Conservation (phyloP, 2,329 filamentous ascomycete species). For the Epichloe gansuensis region DNA sequence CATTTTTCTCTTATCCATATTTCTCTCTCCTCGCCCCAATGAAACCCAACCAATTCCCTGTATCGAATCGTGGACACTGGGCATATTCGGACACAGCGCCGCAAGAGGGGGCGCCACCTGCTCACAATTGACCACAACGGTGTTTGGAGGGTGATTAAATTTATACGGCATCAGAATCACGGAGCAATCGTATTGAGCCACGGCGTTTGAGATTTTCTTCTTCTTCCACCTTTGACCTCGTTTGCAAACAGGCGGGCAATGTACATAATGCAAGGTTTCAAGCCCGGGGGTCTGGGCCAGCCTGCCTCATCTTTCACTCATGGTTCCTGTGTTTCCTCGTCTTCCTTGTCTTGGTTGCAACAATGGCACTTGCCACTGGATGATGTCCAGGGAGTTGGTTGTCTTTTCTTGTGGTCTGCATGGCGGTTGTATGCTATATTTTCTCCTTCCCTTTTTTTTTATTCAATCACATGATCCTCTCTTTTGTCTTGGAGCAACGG, state of each 20-base stretch:
- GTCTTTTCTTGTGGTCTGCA: not conserved
- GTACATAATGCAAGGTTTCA: not conserved
- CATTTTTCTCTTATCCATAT: not conserved
- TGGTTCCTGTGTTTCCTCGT: not conserved
- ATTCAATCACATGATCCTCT: not conserved
- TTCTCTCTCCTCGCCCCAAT: not conserved
- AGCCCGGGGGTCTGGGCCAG: not conserved
- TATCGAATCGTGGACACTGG: not conserved
- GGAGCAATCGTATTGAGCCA: conserved; percentile 5
- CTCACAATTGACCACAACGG: not conserved
- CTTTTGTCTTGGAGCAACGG: not conserved
- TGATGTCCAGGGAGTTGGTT: not conserved
- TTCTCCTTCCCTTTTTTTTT: not conserved
- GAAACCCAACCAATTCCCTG: not conserved
- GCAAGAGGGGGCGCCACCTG: not conserved
- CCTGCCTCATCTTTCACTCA: not conserved
- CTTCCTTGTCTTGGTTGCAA: not conserved
- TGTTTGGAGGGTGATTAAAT: not conserved
- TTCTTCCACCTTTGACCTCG: no score
- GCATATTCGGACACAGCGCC: not conserved
- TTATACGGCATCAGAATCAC: conserved; percentile 1
- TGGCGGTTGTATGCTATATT: not conserved
- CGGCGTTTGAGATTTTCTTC: not conserved
- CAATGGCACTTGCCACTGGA: not conserved
- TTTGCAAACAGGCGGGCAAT: not conserved